Percentiles rank a stretch among this genome's conserved stretches.
These are phyloP conservation scores for Colletotrichum orbiculare DNA, from an alignment of 2,329 filamentous ascomycete species.

Conservation along the genomic window DNA sequence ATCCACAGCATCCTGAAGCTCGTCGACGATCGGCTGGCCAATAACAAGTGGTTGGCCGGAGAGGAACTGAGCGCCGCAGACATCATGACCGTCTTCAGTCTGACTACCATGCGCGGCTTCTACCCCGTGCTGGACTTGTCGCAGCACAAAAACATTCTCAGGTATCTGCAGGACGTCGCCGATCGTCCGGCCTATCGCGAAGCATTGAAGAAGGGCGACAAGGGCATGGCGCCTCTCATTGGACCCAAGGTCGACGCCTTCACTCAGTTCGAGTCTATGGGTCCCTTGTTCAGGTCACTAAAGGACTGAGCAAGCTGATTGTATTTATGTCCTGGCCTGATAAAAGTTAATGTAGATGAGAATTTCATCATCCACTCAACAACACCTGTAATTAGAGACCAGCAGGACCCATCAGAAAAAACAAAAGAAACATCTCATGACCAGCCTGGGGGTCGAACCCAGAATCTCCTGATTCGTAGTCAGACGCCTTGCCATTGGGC, in stretches of 20 bases:
- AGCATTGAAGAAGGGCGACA: constrained; percentile 62
- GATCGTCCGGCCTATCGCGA: constrained; percentile 57
- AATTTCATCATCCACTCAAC: neutral
- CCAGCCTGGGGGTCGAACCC: constrained; percentile 36
- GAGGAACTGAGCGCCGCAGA: constrained; percentile 73
- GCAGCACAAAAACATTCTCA: constrained; percentile 55
- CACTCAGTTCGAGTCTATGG: constrained; percentile 22
- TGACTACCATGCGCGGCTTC: constrained; percentile 71
- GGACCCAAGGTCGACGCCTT: constrained; percentile 25
- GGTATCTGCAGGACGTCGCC: constrained; percentile 57
- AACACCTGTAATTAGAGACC: neutral
- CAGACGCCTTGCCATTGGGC: constrained; percentile 56
- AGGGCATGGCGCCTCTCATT: constrained; percentile 50
- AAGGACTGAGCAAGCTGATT: neutral
- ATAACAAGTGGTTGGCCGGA: constrained; percentile 67
- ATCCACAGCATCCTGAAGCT: constrained; percentile 40
- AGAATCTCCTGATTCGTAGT: constrained; percentile 48
- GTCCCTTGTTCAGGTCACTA: constrained; percentile 1
- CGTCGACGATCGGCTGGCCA: constrained; percentile 60
- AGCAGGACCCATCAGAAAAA: neutral
- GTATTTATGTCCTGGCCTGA: neutral
- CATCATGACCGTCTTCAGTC: constrained; percentile 69
- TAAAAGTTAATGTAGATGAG: neutral
- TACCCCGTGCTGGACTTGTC: constrained; percentile 52
- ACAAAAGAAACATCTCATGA: constrained; percentile 4